A percentile compares a stretch with the other conserved stretches of the same genome.
phyloP scores from a whole-genome alignment of 192 early-diverging fungal species.

The Endogone sp. region DNA sequence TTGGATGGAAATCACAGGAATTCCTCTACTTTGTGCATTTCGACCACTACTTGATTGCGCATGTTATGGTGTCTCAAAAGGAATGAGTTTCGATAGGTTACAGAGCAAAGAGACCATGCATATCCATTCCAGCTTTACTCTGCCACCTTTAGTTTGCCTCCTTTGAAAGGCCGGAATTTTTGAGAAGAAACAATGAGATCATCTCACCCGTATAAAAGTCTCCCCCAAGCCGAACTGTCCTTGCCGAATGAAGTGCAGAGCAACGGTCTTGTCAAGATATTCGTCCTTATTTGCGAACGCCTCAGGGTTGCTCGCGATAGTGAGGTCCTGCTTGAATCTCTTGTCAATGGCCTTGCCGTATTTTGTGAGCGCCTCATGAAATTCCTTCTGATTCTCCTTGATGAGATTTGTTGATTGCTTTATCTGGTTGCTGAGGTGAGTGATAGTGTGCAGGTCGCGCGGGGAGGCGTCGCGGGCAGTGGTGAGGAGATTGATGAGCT shows the following conservation, averaged over 20 bases:
- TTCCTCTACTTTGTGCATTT: too few relatives aligned
- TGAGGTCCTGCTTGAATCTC: constrained; percentile 68
- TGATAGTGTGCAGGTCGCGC: constrained; percentile 8
- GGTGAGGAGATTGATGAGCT: neutral
- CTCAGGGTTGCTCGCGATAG: constrained; percentile 56
- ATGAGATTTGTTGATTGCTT: constrained; percentile 21
- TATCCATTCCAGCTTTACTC: too few relatives aligned
- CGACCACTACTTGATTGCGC: too few relatives aligned
- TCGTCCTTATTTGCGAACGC: constrained; percentile 72
- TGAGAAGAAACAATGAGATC: constrained; percentile 12
- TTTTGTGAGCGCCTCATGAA: constrained; percentile 54
- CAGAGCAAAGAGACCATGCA: too few relatives aligned
- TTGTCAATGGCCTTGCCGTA: constrained; percentile 76
- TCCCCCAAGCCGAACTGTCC: constrained; percentile 82
- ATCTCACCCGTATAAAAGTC: constrained; percentile 51
- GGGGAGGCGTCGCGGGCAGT: constrained; percentile 8
- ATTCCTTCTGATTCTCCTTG: constrained; percentile 59
- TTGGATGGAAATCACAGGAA: too few relatives aligned
- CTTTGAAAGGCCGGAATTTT: constrained; percentile 41
- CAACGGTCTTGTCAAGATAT: constrained; percentile 59
- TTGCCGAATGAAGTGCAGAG: constrained; percentile 79
- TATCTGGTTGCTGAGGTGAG: constrained; percentile 25
- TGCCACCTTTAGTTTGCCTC: too few relatives aligned
- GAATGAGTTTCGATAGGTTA: too few relatives aligned
- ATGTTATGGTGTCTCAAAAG: too few relatives aligned